Base-by-base conservation (phyloP, 73 alveolate species). In the Durusdinium trenchii region DNA sequence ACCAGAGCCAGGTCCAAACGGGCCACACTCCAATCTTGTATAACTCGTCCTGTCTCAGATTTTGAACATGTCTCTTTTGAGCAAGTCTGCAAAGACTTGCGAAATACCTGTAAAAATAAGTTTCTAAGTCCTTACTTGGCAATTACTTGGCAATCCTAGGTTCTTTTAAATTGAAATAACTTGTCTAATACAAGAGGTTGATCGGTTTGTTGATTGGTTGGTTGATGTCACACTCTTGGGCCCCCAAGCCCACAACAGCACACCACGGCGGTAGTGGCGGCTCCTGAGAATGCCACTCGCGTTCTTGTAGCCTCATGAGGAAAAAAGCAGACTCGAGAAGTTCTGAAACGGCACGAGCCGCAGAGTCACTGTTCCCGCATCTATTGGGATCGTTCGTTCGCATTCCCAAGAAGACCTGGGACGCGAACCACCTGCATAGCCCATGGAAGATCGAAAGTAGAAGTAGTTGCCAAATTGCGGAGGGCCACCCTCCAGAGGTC, bases 221-320 rank as follows among this genome's bases (percentile, higher is more conserved):
- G n/a, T n/a, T n/a, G n/a, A n/a, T n/a, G n/a, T n/a, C 64, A 64
- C 9, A 35, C 38, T 28, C 6, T 38, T 26, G 79, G 42, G 79
- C 6, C 42, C 86, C 71, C 67, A 42, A 26, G 40, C 96, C 96
- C 96, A 89, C 35, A 61, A n/a, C 69, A 89, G 67, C 86, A 89
- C 86, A 38, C 96, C 96, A 10, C 51, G 47, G 38, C 96, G 96
- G 38, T 89, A 89, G 86, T 89, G 96, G 48, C 96, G 96, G 86
- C 96, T 89, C 43, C 96, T 85, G 42, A 89, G 38, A 42, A 89
- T 32, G 85, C 96, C 96, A 18, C 64, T 64, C 40, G 96, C 96
- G 46, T 76, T 89, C 67, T 64, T 89, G 64, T 76, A 76, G 35
- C 96, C 96, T 89, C 47, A 32, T 36, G 42, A 18, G 79, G 32